Base-by-base conservation (phyloP, 352 stramenopile genomes). In the Phytophthora agathidicida region DNA sequence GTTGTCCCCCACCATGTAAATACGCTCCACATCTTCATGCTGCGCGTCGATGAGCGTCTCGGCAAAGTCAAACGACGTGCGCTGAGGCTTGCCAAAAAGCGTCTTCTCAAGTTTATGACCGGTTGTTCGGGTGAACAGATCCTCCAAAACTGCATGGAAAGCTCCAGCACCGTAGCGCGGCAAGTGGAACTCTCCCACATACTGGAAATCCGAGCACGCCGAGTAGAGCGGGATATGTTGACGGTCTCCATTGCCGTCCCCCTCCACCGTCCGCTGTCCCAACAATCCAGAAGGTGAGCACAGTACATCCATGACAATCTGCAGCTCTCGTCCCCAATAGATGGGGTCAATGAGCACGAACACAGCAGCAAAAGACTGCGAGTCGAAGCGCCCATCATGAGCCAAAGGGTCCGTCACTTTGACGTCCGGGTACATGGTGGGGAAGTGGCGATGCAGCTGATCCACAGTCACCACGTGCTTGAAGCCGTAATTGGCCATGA, bases 1-100 rank as follows among this genome's bases (percentile, higher is more conserved):
- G 64, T 95, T 95, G 67, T 95, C 86, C 38, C 86, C 86, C 20
- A 95, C 73, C 86, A 95, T 95, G 72, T 95, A 95, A 52, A 95
- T 86, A 31, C 75, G 68, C 41, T 89, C 65, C 5, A 94, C 78
- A 31, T 84, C 52, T 19, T 56, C 60, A 68, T 85, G 77, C 49
- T 95, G 86, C 22, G 62, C 61, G 48, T 91, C 82, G 32, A 95
- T 86, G 22, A 94, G 70, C 35, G 70, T 77, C 77, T 93, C 86
- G 1, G 81, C 83, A 65, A 89, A 95, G 26, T 57, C 27, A 46
- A 90, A 95, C 23, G 84, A 94, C 36, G 83, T 85, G 14, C 57
- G 57, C 48, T 95, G 84, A 3, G 86, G 84, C 53, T 95, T 95
- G 48, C 86, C 86, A 36, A 85, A 94, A 13, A 87, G 67, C 38